Percentiles rank a stretch among this genome's conserved stretches.
Evolutionary conservation across 306 rosid genomes (phyloP).

Genomic region (Vigna unguiculata): DNA sequence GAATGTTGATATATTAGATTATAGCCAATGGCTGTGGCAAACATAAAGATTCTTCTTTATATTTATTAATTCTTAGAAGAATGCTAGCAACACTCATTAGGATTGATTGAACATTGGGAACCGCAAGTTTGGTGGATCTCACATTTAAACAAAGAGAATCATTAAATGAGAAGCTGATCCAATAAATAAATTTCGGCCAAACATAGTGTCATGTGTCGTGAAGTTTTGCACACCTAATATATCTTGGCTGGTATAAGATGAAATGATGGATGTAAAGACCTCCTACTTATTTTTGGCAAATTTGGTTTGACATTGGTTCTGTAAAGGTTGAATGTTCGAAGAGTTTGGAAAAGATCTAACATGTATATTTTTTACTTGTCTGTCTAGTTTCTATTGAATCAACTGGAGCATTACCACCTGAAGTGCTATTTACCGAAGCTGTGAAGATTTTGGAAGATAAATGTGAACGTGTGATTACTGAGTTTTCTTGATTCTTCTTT

Average conservation of each 20-base stretch:
- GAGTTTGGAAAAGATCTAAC: constrained; percentile 11
- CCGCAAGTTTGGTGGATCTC: no score
- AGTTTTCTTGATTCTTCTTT: constrained; percentile 65
- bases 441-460: constrained; percentile 94
- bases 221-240: constrained; percentile 10
- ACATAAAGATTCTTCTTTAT: no score
- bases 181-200: no score
- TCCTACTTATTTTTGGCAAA: neutral
- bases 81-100: no score
- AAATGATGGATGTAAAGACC: neutral
- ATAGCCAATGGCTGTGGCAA: neutral
- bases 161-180: no score
- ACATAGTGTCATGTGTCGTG: neutral
- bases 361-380: neutral
- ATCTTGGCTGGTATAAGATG: neutral
- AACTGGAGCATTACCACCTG: constrained; percentile 88
- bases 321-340: constrained; percentile 13
- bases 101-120: no score
- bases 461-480: constrained; percentile 87
- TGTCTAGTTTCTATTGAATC: constrained; percentile 82
- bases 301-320: constrained; percentile 18
- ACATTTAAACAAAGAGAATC: no score
- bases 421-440: constrained; percentile 84
- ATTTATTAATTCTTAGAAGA: no score
- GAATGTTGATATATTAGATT: constrained; percentile 27